Conservation (phyloP, 768 basidiomycete species). For the Leccinum boreale region DNA sequence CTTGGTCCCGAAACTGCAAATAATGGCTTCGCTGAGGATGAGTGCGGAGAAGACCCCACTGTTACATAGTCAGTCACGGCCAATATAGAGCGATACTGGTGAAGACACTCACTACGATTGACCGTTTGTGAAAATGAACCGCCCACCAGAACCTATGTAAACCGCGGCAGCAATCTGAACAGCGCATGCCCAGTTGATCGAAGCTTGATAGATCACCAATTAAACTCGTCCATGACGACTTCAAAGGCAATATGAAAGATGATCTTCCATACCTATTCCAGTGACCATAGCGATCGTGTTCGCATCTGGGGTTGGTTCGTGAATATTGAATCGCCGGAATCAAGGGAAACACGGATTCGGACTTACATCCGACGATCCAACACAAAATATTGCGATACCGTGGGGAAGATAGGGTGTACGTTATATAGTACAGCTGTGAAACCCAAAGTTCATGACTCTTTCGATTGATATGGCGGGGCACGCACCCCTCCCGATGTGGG, state of each 20-base stretch:
- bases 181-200: slow-evolving; percentile 63
- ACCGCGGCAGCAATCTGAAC: slow-evolving; percentile 62
- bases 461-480: neutral
- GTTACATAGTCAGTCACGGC: slow-evolving; percentile 31
- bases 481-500: slow-evolving; percentile 35
- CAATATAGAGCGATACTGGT: slow-evolving; percentile 15
- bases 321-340: neutral
- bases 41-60: slow-evolving; percentile 65
- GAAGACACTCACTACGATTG: slow-evolving; percentile 44
- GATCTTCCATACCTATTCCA: slow-evolving; percentile 25
- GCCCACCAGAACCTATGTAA: slow-evolving; percentile 45
- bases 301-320: slow-evolving; percentile 29
- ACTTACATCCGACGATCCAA: slow-evolving; percentile 47
- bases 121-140: slow-evolving; percentile 32
- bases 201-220: slow-evolving; percentile 34
- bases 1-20: slow-evolving; percentile 63
- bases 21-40: slow-evolving; percentile 54
- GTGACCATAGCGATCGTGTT: slow-evolving; percentile 51
- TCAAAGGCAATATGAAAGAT: neutral
- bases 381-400: slow-evolving; percentile 56
- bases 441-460: neutral
- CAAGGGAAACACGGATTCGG: neutral
- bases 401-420: slow-evolving; percentile 51
- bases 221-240: neutral
- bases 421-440: slow-evolving; percentile 59